Evolutionary conservation across 768 basidiomycete species (phyloP).

Genomic region (Hygrophoropsis aurantiaca): DNA sequence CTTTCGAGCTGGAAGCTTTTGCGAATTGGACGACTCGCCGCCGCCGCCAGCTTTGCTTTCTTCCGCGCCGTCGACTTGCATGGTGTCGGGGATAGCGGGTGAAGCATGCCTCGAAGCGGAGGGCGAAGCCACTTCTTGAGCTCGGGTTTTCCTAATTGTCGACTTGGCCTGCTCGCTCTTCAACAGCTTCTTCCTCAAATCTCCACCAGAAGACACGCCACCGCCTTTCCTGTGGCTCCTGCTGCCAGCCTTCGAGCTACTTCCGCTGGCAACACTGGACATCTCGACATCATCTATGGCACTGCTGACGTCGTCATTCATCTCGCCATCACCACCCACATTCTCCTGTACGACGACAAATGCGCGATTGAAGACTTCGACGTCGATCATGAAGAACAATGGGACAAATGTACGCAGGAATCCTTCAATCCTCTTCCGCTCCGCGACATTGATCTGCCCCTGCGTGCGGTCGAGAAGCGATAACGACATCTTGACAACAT

Average conservation of each 20-base stretch:
- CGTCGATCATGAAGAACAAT: conserved; percentile 74
- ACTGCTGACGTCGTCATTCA: conserved; percentile 44
- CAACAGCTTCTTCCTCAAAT: conserved; percentile 75
- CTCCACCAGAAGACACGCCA: conserved; percentile 48
- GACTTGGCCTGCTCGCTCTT: conserved; percentile 84
- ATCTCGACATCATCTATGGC: conserved; percentile 39
- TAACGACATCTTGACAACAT: conserved; percentile 84
- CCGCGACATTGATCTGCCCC: conserved; percentile 65
- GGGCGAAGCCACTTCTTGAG: conserved; percentile 51
- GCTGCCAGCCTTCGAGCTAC: conserved; percentile 33
- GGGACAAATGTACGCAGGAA: conserved; percentile 78
- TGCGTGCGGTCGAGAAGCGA: conserved; percentile 90
- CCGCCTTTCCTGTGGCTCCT: conserved; percentile 40
- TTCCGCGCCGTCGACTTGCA: conserved; percentile 29
- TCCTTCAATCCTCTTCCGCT: conserved; percentile 80
- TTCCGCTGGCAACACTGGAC: conserved; percentile 24
- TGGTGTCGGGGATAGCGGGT: conserved; percentile 51
- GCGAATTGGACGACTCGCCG: conserved; percentile 10
- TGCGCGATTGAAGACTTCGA: conserved; percentile 65
- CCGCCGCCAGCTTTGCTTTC: not conserved
- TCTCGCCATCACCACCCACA: conserved; percentile 56
- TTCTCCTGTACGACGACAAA: conserved; percentile 61
- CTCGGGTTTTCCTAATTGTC: conserved; percentile 56
- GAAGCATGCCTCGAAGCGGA: conserved; percentile 63
- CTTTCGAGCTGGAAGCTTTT: conserved; percentile 39